A percentile compares a stretch with the other conserved stretches of the same genome.
phyloP scores from a whole-genome alignment of 2,329 filamentous ascomycete genomes.

The Aureobasidium sp. region DNA sequence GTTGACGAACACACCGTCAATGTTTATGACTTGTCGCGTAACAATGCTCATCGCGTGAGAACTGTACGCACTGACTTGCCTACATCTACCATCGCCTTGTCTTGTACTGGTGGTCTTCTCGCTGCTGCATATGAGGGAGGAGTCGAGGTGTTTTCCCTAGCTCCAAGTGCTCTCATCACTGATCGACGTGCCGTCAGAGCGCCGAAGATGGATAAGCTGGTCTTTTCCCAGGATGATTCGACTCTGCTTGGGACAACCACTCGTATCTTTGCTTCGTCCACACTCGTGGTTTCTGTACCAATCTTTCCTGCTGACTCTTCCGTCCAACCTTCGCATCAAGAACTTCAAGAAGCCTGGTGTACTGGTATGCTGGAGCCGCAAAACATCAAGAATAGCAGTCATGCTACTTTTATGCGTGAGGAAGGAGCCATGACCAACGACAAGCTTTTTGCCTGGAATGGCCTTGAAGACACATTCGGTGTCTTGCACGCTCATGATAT shows the following conservation, averaged over 20 bases:
- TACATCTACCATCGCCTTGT: constrained; percentile 71
- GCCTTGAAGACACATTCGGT: constrained; percentile 31
- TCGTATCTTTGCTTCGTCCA: constrained; percentile 30
- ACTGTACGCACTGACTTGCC: constrained; percentile 71
- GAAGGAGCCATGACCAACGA: constrained; percentile 27
- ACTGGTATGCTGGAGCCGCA: constrained; percentile 32
- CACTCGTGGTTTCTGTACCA: constrained; percentile 30
- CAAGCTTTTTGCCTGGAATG: constrained; percentile 32
- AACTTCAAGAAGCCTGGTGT: constrained; percentile 34
- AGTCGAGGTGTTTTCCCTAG: constrained; percentile 75
- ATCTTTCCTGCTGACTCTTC: constrained; percentile 28
- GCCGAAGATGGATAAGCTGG: constrained; percentile 30
- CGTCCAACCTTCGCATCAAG: constrained; percentile 28
- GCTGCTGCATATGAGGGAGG: constrained; percentile 83
- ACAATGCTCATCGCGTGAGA: constrained; percentile 58
- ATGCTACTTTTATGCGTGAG: constrained; percentile 31
- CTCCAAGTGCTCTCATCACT: constrained; percentile 45
- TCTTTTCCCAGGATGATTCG: constrained; percentile 32
- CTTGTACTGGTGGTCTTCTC: constrained; percentile 70
- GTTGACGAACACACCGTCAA: constrained; percentile 79
- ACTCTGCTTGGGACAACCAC: constrained; percentile 33
- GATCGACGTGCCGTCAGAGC: constrained; percentile 31
- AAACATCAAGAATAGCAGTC: constrained; percentile 33
- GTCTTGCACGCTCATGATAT: constrained; percentile 29
- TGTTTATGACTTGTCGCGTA: constrained; percentile 61